A percentile compares a stretch with the other conserved stretches of the same genome.
These are phyloP conservation scores for Paramecium biaurelia DNA, from an alignment of 73 alveolate species.

Conservation along the genomic window DNA sequence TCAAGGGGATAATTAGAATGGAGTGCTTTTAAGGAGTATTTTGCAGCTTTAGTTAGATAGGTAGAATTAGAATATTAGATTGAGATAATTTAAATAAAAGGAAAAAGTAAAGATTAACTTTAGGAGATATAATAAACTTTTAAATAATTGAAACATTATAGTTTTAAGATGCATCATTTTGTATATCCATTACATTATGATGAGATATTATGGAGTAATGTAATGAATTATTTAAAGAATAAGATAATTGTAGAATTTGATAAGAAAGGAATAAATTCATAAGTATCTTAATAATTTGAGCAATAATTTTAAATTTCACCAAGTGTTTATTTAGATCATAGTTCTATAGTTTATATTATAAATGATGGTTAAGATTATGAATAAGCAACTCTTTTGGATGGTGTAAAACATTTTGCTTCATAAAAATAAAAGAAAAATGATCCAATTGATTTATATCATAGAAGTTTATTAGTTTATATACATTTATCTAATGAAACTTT, in stretches of 20 bases:
- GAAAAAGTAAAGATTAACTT: background rate
- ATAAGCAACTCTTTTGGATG: background rate
- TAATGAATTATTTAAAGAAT: background rate
- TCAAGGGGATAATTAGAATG: background rate
- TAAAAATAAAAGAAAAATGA: background rate
- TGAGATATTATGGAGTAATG: background rate
- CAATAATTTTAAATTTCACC: background rate
- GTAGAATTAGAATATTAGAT: background rate
- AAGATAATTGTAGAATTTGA: background rate
- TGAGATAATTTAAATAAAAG: background rate
- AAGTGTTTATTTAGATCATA: background rate
- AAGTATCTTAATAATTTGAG: background rate
- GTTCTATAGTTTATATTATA: background rate
- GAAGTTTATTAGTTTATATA: background rate
- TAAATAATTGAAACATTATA: background rate
- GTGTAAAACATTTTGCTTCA: background rate
- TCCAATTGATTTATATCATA: background rate
- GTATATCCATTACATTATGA: background rate
- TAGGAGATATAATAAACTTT: background rate
- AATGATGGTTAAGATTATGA: background rate
- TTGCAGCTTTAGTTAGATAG: background rate
- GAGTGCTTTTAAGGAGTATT: background rate
- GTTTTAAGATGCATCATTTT: conserved; percentile 19
- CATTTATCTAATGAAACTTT: background rate
- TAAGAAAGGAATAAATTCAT: background rate